Conservation (phyloP, 1,284 basidiomycete genomes). For the Phlebopus sp. region DNA sequence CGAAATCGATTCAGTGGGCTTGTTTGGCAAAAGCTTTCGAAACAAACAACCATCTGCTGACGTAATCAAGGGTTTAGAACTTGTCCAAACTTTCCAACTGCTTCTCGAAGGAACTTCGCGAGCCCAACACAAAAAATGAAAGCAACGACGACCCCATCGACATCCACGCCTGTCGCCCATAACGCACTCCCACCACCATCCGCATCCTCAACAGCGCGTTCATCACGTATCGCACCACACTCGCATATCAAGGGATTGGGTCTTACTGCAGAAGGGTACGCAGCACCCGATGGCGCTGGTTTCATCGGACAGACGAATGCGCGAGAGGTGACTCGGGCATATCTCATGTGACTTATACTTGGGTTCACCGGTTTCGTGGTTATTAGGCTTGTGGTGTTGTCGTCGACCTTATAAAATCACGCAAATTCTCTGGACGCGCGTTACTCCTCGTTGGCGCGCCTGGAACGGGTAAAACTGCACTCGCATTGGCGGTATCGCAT, state of each 20-base stretch:
- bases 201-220: slow-evolving; percentile 57
- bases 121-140: slow-evolving; percentile 31
- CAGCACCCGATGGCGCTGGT: slow-evolving; percentile 72
- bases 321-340: slow-evolving; percentile 70
- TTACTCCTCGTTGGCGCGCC: slow-evolving; percentile 87
- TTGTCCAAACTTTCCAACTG: too few species aligned
- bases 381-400: slow-evolving; percentile 88
- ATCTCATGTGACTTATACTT: too few species aligned
- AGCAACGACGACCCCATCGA: slow-evolving; percentile 33
- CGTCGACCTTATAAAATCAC: slow-evolving; percentile 86
- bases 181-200: slow-evolving; percentile 70
- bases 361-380: neutral
- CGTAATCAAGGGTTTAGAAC: slow-evolving; percentile 6
- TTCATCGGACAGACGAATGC: slow-evolving; percentile 92
- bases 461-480: slow-evolving; percentile 93
- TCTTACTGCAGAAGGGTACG: slow-evolving; percentile 81
- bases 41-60: slow-evolving; percentile 9
- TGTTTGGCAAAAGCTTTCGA: slow-evolving; percentile 11
- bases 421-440: slow-evolving; percentile 90
- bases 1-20: too few species aligned
- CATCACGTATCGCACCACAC: slow-evolving; percentile 87
- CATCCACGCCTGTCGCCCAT: slow-evolving; percentile 61
- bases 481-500: slow-evolving; percentile 91
- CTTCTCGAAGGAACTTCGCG: neutral
- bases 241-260: slow-evolving; percentile 97